Evolutionary conservation across 1,284 basidiomycete species (phyloP).

Genomic region (Trametes pubescens): DNA sequence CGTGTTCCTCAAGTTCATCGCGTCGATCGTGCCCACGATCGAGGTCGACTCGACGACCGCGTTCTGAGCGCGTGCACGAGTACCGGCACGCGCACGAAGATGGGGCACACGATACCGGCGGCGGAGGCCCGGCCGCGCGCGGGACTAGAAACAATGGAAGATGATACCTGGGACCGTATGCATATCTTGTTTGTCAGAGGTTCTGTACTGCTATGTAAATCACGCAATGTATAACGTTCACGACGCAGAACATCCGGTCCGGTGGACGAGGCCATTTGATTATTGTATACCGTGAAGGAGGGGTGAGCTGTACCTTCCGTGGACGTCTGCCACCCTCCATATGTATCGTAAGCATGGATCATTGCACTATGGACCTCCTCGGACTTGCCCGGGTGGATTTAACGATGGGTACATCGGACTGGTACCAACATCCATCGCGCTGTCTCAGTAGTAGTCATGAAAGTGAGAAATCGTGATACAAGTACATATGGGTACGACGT

Average conservation of each 20-base stretch:
- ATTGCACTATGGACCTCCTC: too few species aligned
- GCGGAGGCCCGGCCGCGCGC: background rate
- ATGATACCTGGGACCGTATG: conserved; percentile 39
- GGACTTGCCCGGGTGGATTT: too few species aligned
- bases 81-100: background rate
- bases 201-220: conserved; percentile 38
- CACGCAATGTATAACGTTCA: conserved; percentile 33
- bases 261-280: too few species aligned
- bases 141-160: conserved; percentile 31
- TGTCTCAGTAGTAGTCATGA: background rate
- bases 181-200: conserved; percentile 35
- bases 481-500: too few species aligned
- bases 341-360: too few species aligned
- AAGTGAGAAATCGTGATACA: background rate
- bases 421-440: too few species aligned
- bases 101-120: conserved; percentile 1
- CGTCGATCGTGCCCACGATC: conserved; percentile 93
- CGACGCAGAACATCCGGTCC: background rate
- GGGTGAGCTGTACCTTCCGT: too few species aligned
- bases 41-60: conserved; percentile 92
- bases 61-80: conserved; percentile 55
- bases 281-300: too few species aligned
- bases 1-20: conserved; percentile 98
- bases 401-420: too few species aligned
- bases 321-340: too few species aligned